phyloP scores from a whole-genome alignment of 352 stramenopile species.

The Phytophthora constricta region DNA sequence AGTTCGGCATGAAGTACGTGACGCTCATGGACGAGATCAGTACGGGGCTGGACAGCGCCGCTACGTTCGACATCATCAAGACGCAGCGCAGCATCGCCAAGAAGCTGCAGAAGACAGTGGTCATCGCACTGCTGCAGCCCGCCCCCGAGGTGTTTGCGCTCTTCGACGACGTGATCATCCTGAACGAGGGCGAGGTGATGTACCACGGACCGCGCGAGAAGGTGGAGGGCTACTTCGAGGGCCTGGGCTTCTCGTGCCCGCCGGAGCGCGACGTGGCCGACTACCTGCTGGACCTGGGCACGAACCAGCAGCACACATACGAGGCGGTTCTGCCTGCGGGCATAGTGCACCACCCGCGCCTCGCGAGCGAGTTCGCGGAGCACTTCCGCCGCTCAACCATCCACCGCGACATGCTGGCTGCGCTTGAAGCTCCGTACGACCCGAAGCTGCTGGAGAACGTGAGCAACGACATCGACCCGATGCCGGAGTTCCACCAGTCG shows the following conservation, averaged over 20 bases:
- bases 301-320: slow-evolving; percentile 51
- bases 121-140: slow-evolving; percentile 84
- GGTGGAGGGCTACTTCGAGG: slow-evolving; percentile 52
- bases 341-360: slow-evolving; percentile 30
- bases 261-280: slow-evolving; percentile 46
- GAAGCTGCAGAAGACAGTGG: slow-evolving; percentile 51
- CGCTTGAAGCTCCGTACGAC: slow-evolving; percentile 33
- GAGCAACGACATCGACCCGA: slow-evolving; percentile 37
- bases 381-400: slow-evolving; percentile 41
- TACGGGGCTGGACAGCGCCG: slow-evolving; percentile 60
- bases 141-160: slow-evolving; percentile 61
- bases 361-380: slow-evolving; percentile 43
- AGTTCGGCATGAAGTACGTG: slow-evolving; percentile 81
- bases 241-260: slow-evolving; percentile 40
- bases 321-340: slow-evolving; percentile 17
- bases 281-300: slow-evolving; percentile 55
- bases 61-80: slow-evolving; percentile 67
- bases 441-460: slow-evolving; percentile 38
- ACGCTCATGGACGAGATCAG: slow-evolving; percentile 84
- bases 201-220: slow-evolving; percentile 53
- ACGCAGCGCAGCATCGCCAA: slow-evolving; percentile 56
- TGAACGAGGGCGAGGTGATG: slow-evolving; percentile 56
- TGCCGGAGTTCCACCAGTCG: slow-evolving; percentile 50
- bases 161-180: slow-evolving; percentile 59
- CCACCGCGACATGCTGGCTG: slow-evolving; percentile 28